Evolutionary conservation across 2,329 filamentous ascomycete species (phyloP).

Genomic region (Elsinoe arachidis): DNA sequence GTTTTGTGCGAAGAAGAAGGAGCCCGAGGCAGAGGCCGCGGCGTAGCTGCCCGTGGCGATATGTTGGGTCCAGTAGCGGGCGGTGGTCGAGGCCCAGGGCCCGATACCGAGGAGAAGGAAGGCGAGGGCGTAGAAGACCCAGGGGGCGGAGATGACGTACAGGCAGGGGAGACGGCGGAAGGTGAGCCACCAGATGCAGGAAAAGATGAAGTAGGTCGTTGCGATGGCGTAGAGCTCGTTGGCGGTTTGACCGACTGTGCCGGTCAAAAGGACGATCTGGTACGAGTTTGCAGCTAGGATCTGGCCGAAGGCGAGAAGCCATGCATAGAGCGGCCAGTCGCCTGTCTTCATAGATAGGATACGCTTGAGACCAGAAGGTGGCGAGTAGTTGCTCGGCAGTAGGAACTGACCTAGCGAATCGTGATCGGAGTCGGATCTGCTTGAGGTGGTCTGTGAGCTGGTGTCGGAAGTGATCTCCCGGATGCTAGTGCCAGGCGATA

Average conservation of each 20-base stretch:
- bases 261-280: constrained; percentile 59
- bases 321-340: constrained; percentile 57
- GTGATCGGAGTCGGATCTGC: constrained; percentile 30
- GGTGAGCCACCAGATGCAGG: constrained; percentile 54
- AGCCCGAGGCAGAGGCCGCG: constrained; percentile 53
- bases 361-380: constrained; percentile 48
- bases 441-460: constrained; percentile 36
- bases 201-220: constrained; percentile 49
- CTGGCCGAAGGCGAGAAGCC: constrained; percentile 53
- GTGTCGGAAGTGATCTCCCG: constrained; percentile 31
- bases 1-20: constrained; percentile 58
- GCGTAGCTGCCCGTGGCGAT: constrained; percentile 55
- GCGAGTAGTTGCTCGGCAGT: constrained; percentile 47
- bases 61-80: constrained; percentile 49
- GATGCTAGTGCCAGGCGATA: constrained; percentile 23
- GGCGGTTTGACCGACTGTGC: constrained; percentile 51
- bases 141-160: constrained; percentile 51
- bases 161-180: constrained; percentile 52
- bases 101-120: constrained; percentile 57
- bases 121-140: constrained; percentile 53
- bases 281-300: constrained; percentile 59
- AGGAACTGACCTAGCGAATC: constrained; percentile 46
- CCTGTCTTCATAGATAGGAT: constrained; percentile 49
- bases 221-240: constrained; percentile 53
- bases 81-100: constrained; percentile 41